Conservation (phyloP, 2,329 filamentous ascomycete species). For the Cladosporium colombiae region DNA sequence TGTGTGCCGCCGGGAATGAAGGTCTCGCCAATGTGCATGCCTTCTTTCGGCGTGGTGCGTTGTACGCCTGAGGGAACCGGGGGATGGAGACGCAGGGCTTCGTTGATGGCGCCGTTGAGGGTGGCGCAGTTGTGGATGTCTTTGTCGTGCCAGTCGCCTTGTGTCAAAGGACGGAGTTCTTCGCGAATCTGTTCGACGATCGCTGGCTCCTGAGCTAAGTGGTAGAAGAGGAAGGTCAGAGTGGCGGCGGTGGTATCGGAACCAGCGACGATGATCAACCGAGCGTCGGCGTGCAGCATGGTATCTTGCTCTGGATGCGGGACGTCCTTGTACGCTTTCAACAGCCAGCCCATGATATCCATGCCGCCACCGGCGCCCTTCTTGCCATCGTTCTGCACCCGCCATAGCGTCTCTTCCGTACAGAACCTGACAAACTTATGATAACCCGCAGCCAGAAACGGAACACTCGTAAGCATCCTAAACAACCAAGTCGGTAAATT, state of each 20-base stretch:
- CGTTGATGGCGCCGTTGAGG: conserved; percentile 46
- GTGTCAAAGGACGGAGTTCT: conserved; percentile 34
- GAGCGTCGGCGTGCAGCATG: conserved; percentile 31
- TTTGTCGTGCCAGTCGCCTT: conserved; percentile 30
- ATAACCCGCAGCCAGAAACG: conserved; percentile 37
- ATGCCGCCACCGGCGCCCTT: conserved; percentile 10
- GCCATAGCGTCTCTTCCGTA: conserved; percentile 34
- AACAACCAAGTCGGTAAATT: conserved; percentile 39
- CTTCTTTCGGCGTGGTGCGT: conserved; percentile 42
- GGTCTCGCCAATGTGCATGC: conserved; percentile 38
- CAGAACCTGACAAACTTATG: conserved; percentile 42
- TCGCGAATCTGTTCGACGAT: conserved; percentile 36
- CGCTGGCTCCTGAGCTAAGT: conserved; percentile 36
- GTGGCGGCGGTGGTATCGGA: conserved; percentile 48
- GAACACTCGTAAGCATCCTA: conserved; percentile 34
- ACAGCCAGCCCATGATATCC: conserved; percentile 38
- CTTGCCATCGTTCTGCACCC: conserved; percentile 33
- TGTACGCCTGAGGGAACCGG: conserved; percentile 41
- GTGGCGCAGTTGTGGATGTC: conserved; percentile 32
- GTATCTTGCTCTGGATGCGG: conserved; percentile 31
- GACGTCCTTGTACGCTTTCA: conserved; percentile 32
- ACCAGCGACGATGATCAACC: conserved; percentile 41
- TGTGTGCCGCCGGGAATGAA: conserved; percentile 36
- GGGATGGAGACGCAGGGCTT: conserved; percentile 46
- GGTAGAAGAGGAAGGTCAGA: conserved; percentile 45